These are phyloP conservation scores for Candida berthetii DNA, from an alignment of 805 yeast species.

Conservation along the genomic window DNA sequence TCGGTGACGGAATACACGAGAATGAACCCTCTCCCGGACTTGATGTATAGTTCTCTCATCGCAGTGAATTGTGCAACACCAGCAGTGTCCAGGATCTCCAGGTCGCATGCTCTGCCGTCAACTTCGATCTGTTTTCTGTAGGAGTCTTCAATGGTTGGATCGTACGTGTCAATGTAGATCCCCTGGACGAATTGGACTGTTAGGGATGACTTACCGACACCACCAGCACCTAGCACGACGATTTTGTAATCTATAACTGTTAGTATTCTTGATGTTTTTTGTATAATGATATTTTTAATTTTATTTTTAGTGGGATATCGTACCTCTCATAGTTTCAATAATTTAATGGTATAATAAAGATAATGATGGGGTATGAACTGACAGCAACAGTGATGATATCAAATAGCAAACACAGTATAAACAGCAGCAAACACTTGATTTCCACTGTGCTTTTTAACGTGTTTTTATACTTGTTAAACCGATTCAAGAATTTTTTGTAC, in stretches of 20 bases:
- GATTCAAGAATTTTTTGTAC: too few species aligned
- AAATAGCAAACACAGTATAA: too few species aligned
- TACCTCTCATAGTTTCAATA: too few species aligned
- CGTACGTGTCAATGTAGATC: conserved; percentile 84
- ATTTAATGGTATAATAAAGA: too few species aligned
- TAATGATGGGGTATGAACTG: too few species aligned
- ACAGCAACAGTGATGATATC: too few species aligned
- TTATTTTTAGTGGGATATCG: too few species aligned
- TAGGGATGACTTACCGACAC: conserved; percentile 92
- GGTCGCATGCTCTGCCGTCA: conserved; percentile 80
- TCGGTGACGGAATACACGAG: conserved; percentile 83
- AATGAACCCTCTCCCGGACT: conserved; percentile 85
- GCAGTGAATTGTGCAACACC: conserved; percentile 96
- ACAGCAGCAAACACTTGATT: too few species aligned
- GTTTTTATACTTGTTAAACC: too few species aligned
- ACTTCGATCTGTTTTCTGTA: conserved; percentile 84
- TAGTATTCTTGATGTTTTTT: neutral
- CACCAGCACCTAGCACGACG: conserved; percentile 94
- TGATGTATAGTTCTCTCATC: conserved; percentile 84
- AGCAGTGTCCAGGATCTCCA: conserved; percentile 88
- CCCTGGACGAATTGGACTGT: conserved; percentile 93
- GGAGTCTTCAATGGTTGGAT: conserved; percentile 96
- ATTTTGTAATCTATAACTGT: conserved; percentile 63
- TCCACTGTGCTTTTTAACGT: too few species aligned
- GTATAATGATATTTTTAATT: neutral